phyloP scores from a whole-genome alignment of 2,329 filamentous ascomycete species.

The Aspergillus hiratsukae region DNA sequence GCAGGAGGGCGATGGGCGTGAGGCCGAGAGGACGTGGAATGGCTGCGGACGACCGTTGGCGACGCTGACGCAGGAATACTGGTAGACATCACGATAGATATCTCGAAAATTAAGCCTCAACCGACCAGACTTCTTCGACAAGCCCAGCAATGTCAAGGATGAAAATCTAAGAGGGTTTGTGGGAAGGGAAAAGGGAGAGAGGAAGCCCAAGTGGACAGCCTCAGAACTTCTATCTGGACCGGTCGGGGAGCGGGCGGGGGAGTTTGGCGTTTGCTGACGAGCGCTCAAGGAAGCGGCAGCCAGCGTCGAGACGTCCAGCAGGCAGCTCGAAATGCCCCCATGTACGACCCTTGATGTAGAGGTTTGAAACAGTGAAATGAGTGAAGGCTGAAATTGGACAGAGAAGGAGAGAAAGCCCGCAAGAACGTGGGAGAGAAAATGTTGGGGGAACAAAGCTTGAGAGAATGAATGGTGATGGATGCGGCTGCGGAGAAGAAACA shows the following conservation, averaged over 20 bases:
- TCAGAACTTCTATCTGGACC: constrained; percentile 9
- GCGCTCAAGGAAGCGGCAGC: constrained; percentile 14
- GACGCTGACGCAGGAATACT: constrained; percentile 43
- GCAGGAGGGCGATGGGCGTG: constrained; percentile 37
- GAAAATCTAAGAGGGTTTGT: not conserved
- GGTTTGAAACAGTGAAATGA: not conserved
- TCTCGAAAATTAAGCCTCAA: constrained; percentile 5
- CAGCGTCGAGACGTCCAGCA: constrained; percentile 12
- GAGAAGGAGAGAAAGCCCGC: not conserved
- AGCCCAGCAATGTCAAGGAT: constrained; percentile 8
- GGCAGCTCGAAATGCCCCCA: constrained; percentile 12
- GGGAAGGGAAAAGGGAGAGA: not conserved
- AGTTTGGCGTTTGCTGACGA: constrained; percentile 18
- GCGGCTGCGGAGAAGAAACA: constrained; percentile 20
- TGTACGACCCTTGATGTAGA: constrained; percentile 6
- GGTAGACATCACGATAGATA: constrained; percentile 39
- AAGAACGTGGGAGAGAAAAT: not conserved
- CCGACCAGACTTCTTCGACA: constrained; percentile 11
- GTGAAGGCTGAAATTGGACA: not conserved
- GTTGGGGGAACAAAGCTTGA: not conserved
- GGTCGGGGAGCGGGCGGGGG: constrained; percentile 21
- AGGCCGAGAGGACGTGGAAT: constrained; percentile 46
- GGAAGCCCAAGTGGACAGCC: constrained; percentile 8
- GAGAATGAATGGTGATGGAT: constrained; percentile 12
- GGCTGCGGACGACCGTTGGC: constrained; percentile 47